These are phyloP conservation scores for Nidula microcarpa DNA, from an alignment of 768 basidiomycete genomes.

Conservation along the genomic window DNA sequence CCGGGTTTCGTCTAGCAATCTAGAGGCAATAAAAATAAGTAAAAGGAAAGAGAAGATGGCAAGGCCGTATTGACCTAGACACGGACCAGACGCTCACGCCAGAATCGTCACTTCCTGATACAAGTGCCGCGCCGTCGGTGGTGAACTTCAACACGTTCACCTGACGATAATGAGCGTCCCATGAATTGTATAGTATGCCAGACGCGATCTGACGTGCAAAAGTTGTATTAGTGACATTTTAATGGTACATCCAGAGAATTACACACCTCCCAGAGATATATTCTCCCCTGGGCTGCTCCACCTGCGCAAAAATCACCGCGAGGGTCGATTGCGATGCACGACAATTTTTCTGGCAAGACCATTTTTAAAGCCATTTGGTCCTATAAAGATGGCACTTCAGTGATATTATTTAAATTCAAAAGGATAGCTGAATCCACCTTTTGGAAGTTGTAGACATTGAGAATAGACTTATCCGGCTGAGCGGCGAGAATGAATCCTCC, in stretches of 20 bases:
- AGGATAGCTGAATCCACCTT: conserved; percentile 49
- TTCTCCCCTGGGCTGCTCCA: conserved; percentile 82
- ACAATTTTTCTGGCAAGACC: conserved; percentile 86
- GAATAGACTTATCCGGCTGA: conserved; percentile 83
- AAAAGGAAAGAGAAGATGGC: conserved; percentile 6
- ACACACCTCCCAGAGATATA: conserved; percentile 96
- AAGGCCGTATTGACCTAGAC: conserved; percentile 59
- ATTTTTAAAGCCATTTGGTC: conserved; percentile 87
- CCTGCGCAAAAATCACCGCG: conserved; percentile 80
- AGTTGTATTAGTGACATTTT: conserved; percentile 2
- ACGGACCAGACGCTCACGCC: conserved; percentile 87
- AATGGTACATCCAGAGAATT: not conserved
- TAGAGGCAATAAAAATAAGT: conserved; percentile 23
- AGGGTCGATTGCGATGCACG: conserved; percentile 73
- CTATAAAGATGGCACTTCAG: conserved; percentile 33
- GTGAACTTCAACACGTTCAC: conserved; percentile 84
- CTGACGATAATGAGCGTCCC: conserved; percentile 95
- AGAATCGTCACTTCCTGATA: conserved; percentile 91
- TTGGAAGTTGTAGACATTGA: conserved; percentile 93
- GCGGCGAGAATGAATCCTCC: conserved; percentile 85
- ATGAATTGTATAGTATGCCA: conserved; percentile 88
- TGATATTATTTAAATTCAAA: not conserved
- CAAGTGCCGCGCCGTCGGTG: conserved; percentile 70
- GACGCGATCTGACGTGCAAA: conserved; percentile 64
- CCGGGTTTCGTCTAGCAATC: conserved; percentile 72